Evolutionary conservation across 805 yeast species (phyloP), one percentile per base, ranked within the genome.

Genomic region (Ogataea glucozyma): DNA sequence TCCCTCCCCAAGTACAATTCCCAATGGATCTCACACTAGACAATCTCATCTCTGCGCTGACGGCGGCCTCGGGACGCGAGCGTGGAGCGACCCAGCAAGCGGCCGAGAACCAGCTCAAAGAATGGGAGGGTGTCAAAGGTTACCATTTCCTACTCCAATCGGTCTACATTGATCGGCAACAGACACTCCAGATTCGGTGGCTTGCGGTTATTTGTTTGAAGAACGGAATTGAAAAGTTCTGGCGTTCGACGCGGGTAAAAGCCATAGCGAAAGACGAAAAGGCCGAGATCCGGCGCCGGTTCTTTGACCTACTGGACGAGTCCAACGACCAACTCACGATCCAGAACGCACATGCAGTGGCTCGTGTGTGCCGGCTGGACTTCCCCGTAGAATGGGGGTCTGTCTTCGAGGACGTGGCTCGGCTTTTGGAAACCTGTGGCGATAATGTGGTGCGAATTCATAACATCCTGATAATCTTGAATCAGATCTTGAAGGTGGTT

Each of bases 331-430:
- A 83, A 57, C 70, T 91, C 46, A 67, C 84, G 22, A 75, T 85
- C 22, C 98, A 93, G 65, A 85, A 87, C 60, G 95, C 97, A 0
- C 85, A 86, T 50, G 83, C 95, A 0, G 70, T 86, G 6, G 83
- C 95, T 1, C 72, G 83, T 46, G 85, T 93, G 20, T 84, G 86
- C 19, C 67, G 97, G 38, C 70, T 79, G 43, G 99, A 93, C 55
- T 93, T 87, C 59, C 97, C 98, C 0, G 62, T 67, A 2, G 89
- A 83, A 34, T 93, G 97, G 97, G 89, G 95, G 0, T 63, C 74
- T 2, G 59, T 93, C 14, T 85, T 93, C 56, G 90, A 85, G 43
- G 82, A 81, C 11, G 47, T 84, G 1, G 72, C 77, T 33, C 54
- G 54, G 3, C 54, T 70, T 16, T 55, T 84, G 36, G 78, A 70